Evolutionary conservation across 306 rosid species (phyloP), one percentile per base, ranked within the genome.

Genomic region (Pterocarpus santalinus): DNA sequence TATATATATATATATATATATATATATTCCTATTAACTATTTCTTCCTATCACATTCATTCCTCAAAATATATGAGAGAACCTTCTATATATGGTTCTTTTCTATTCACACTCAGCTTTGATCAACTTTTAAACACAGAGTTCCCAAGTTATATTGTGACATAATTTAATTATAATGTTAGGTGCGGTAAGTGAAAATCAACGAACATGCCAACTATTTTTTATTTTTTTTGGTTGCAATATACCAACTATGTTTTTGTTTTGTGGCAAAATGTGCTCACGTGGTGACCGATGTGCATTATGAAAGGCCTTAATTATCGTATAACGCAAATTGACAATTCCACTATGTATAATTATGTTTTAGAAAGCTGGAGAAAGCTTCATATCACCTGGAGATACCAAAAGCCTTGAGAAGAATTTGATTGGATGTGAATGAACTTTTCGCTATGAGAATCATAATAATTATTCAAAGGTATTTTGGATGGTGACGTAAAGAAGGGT

Each of bases 331-430:
- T 78, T 83, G 86, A 75, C 53, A 63, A 60, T 66, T 43, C 33
- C 77, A n/a, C 38, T 41, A 53, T 57, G 61, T 30, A 84, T 84
- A 79, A 80, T 85, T 78, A 73, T 66, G 86, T 76, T 57, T 82
- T 82, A 62, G 80, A 72, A 82, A 80, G 63, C 8, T 64, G 34
- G 36, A 30, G 73, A 72, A 65, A 49, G 79, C 46, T 83, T 83
- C 77, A 72, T 44, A 73, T 68, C 82, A 79, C 92, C 84, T 83
- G 83, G 79, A 81, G 80, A 84, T 68, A 85, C 72, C 56, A 85
- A 86, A 62, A 81, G 87, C 89, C 85, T 87, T 49, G 88, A 90
- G 90, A 79, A 85, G 83, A 72, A 65, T 85, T 81, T 79, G 85
- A 89, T 85, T 90, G 90, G 89, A 85, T 52, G 67, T 73, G 73